Evolutionary conservation across 2,329 filamentous ascomycete genomes (phyloP).

Genomic region (Cercospora zeina): DNA sequence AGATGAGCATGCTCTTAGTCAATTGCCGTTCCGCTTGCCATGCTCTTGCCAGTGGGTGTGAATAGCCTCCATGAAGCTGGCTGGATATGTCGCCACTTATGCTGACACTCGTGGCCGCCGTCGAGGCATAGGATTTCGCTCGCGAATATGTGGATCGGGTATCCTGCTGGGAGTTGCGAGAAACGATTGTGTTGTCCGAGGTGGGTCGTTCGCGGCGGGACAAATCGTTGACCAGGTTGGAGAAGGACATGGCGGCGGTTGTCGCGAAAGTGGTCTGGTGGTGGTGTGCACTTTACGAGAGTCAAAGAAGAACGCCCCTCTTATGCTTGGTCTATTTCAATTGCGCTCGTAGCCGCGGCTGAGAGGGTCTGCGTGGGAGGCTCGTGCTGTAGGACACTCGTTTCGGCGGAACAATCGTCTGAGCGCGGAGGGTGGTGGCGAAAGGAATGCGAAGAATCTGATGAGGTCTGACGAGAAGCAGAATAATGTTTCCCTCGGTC

Average conservation of each 20-base stretch:
- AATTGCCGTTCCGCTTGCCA: conserved; percentile 57
- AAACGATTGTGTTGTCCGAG: conserved; percentile 47
- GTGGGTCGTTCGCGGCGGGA: conserved; percentile 50
- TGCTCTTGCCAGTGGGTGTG: conserved; percentile 52
- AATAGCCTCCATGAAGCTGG: conserved; percentile 55
- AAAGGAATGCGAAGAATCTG: neutral
- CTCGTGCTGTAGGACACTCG: neutral
- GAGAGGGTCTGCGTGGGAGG: conserved; percentile 3
- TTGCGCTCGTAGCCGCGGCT: conserved; percentile 19
- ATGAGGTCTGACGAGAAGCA: neutral
- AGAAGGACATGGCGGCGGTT: conserved; percentile 52
- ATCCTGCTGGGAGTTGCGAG: conserved; percentile 45
- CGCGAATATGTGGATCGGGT: conserved; percentile 50
- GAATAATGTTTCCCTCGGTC: conserved; percentile 2
- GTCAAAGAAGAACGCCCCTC: conserved; percentile 14
- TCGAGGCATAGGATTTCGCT: conserved; percentile 53
- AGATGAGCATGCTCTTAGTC: conserved; percentile 88
- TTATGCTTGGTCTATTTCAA: conserved; percentile 16
- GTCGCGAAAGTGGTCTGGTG: neutral
- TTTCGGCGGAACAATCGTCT: neutral
- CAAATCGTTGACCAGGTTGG: conserved; percentile 54
- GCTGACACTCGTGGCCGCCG: conserved; percentile 55
- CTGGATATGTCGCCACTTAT: conserved; percentile 54
- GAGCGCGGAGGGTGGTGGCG: neutral
- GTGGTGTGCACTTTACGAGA: neutral